Evolutionary conservation across 495 filamentous ascomycete genomes (phyloP).

Genomic region (Xylaria palmicola): DNA sequence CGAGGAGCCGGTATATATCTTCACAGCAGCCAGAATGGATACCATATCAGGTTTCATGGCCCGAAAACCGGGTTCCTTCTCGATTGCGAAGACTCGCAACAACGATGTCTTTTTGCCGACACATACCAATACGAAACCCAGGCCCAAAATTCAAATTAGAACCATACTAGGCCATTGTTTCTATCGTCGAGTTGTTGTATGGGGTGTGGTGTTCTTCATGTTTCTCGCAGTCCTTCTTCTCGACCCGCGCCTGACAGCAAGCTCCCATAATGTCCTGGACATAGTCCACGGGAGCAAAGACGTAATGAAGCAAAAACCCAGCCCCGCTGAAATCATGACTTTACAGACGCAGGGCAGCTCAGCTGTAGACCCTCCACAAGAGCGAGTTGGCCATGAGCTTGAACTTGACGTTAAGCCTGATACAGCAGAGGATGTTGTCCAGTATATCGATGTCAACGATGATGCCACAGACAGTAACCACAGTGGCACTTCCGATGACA

Average conservation of each 20-base stretch:
- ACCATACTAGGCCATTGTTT: constrained; percentile 39
- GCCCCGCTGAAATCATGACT: neutral
- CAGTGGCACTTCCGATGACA: neutral
- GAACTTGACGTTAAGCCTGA: neutral
- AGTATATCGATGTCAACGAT: neutral
- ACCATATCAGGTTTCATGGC: constrained; percentile 25
- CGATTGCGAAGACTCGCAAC: constrained; percentile 26
- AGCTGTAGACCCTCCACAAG: constrained; percentile 5
- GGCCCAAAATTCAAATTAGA: constrained; percentile 29
- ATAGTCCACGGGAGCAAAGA: constrained; percentile 26
- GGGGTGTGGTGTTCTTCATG: constrained; percentile 31
- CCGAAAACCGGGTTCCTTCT: constrained; percentile 26
- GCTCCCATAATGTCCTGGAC: constrained; percentile 29
- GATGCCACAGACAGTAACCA: too few relatives aligned
- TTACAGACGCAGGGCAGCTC: constrained; percentile 20
- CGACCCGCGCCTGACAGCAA: constrained; percentile 18
- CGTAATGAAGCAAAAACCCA: neutral
- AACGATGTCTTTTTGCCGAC: constrained; percentile 25
- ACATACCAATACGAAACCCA: constrained; percentile 19
- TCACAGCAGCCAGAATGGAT: constrained; percentile 19
- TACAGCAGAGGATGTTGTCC: neutral
- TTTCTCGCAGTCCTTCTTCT: constrained; percentile 32
- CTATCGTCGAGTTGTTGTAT: constrained; percentile 44
- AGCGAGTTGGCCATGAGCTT: neutral
- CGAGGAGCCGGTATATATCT: neutral